Base-by-base conservation (phyloP, 2,329 filamentous ascomycete genomes). In the Fusarium phyllophilum region DNA sequence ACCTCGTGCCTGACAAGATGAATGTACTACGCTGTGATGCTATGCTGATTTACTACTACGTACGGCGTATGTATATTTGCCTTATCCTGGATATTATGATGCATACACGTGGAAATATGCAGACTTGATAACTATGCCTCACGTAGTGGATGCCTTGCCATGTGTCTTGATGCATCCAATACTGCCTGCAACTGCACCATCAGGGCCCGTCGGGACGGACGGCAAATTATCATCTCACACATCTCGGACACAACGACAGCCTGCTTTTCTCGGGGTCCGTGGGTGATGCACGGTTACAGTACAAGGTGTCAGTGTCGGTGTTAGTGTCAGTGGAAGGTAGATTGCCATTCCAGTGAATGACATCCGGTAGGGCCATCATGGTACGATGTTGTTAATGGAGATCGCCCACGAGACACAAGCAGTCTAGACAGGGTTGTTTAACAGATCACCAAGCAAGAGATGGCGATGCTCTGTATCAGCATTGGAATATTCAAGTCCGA, bases 311-410 rank as follows among this genome's bases (percentile, higher is more conserved):
- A 48, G 20, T 48, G 45, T 29, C 13, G 38, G 66, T 42, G 45
- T 44, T 42, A 46, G 60, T 34, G 34, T 41, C n/a, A 67, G 55
- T 54, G 38, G 15, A 44, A 67, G 48, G 15, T 29, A 67, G 66
- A 68, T 36, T 39, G 67, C 48, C 56, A 62, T 52, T 36, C 65
- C 60, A 62, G 49, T 66, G 51, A 51, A 39, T 22, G 57, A 49
- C 52, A 76, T 63, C 58, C 56, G 48, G 55, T 64, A 74, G 68
- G 52, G 41, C 63, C 72, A 77, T 66, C 44, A 72, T 76, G 73
- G 64, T 77, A 71, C 73, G 66, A 74, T 67, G n/a, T 22, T 55
- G 51, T 33, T 52, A 24, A 55, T 59, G 45, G 67, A 57, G 49
- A 61, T 72, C 42, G 48, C 57, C 52, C 60, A 70, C 48, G 48